These are phyloP conservation scores for Ceratocystis cubensis DNA, from an alignment of 2,329 filamentous ascomycete genomes.

Conservation along the genomic window DNA sequence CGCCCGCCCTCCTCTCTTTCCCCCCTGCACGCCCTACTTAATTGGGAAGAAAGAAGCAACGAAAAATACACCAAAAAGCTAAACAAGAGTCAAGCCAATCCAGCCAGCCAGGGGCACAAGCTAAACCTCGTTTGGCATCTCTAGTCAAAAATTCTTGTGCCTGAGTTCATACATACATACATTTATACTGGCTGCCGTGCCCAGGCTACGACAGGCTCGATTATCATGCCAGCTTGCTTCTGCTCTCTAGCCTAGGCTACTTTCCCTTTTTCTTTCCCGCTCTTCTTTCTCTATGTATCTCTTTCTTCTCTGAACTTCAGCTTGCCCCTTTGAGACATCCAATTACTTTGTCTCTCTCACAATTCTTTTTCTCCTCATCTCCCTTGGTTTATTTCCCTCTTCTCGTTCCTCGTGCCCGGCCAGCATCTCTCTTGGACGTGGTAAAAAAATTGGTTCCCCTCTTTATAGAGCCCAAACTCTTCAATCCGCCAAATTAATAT, in stretches of 20 bases:
- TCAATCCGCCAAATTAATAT: not conserved
- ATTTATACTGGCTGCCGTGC: constrained; percentile 10
- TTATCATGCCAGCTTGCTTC: too few relatives aligned
- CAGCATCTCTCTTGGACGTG: not conserved
- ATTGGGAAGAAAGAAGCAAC: not conserved
- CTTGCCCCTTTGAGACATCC: not conserved
- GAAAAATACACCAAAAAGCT: not conserved
- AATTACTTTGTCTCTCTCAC: not conserved
- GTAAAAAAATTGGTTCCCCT: not conserved
- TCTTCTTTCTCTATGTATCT: not conserved
- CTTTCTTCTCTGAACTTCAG: too few relatives aligned
- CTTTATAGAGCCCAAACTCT: constrained; percentile 1
- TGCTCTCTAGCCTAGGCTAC: not conserved
- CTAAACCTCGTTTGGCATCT: constrained; percentile 19
- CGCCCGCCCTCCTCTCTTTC: constrained; percentile 1
- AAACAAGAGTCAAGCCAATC: not conserved
- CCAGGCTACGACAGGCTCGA: not conserved
- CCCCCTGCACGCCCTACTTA: not conserved
- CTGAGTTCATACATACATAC: constrained; percentile 15
- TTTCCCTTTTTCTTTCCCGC: not conserved
- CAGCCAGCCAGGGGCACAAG: constrained; percentile 5
- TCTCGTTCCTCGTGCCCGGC: not conserved
- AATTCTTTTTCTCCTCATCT: not conserved
- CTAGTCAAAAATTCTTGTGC: constrained; percentile 1
- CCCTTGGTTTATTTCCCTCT: not conserved